These are phyloP conservation scores for Neurospora tetrasperma DNA, from an alignment of 495 filamentous ascomycete genomes.

Conservation along the genomic window DNA sequence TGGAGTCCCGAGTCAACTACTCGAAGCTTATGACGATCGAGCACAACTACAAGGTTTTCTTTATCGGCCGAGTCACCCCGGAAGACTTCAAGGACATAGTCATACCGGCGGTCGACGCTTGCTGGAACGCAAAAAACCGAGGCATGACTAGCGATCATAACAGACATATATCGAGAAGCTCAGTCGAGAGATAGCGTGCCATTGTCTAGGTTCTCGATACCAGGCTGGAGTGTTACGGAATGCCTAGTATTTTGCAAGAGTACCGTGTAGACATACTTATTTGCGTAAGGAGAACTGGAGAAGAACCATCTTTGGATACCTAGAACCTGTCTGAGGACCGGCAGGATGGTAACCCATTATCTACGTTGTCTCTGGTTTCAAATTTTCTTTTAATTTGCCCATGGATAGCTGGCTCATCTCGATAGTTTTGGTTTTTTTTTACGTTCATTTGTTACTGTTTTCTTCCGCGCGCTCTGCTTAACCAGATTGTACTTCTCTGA, in stretches of 20 bases:
- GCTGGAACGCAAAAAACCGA: conserved; percentile 33
- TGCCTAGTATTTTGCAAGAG: neutral
- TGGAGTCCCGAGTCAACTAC: conserved; percentile 38
- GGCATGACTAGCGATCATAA: neutral
- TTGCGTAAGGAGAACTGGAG: neutral
- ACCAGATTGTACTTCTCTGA: neutral
- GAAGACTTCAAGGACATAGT: conserved; percentile 28
- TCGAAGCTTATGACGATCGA: conserved; percentile 38
- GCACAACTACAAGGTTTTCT: conserved; percentile 38
- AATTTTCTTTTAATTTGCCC: neutral
- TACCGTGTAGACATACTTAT: neutral
- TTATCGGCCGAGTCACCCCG: conserved; percentile 28
- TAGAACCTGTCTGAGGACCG: neutral
- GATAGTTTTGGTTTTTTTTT: neutral
- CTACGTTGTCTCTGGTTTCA: neutral
- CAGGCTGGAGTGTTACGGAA: neutral
- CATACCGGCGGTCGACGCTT: conserved; percentile 30
- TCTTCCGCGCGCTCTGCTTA: neutral
- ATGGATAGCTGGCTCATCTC: neutral
- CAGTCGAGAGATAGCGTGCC: neutral
- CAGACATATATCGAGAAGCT: neutral
- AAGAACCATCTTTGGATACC: neutral
- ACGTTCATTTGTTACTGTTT: neutral
- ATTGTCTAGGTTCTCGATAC: neutral
- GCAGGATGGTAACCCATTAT: neutral